Base-by-base conservation (phyloP, 2,329 filamentous ascomycete genomes). In the Xylaria sp. region DNA sequence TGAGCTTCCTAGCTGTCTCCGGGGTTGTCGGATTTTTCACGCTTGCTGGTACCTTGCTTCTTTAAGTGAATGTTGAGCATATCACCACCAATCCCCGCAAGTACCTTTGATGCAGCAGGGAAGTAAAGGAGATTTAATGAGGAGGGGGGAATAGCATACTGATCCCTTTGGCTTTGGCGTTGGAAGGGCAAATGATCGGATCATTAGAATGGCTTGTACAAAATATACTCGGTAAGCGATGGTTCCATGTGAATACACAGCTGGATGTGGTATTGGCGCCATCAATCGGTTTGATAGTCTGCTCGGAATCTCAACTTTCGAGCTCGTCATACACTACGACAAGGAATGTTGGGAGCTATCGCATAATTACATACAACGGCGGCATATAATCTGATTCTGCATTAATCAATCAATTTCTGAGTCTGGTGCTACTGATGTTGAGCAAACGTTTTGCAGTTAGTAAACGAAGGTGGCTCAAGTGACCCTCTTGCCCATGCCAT, bases 41-140 rank as follows among this genome's bases (percentile, higher is more conserved):
- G 21, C 69, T 81, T 9, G 69, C 69, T 21, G 79, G 79, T 33
- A 76, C 79, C 31, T 65, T 81, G n/a, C 61, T 80, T 23, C 66
- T 81, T 64, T 81, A 75, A 74, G 52, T 51, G 43, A 25, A 38
- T 28, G 15, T 12, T 12, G 25, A 38, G 21, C 19, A 50, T 57
- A 17, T 21, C 42, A 51, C 28, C 9, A 5, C 28, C 4, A 5
- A 46, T 42, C 14, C 46, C 50, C 46, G 21, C 33, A 17, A 23
- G 35, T 42, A 21, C 35, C 37, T 37, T 19, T 47, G 12, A 15
- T n/a, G 19, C 28, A 31, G 37, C 33, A 57, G 40, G n/a, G 28
- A 52, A 33, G 51, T 49, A 55, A 45, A 42, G n/a, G 25, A 38
- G 38, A 31, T 9, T 47, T 60, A 55, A 60, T 57, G 35, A 23